A percentile compares a stretch with the other conserved stretches of the same genome.
phyloP scores from a whole-genome alignment of 1,284 basidiomycete species.

The Pyrrhoderma lamaoense region DNA sequence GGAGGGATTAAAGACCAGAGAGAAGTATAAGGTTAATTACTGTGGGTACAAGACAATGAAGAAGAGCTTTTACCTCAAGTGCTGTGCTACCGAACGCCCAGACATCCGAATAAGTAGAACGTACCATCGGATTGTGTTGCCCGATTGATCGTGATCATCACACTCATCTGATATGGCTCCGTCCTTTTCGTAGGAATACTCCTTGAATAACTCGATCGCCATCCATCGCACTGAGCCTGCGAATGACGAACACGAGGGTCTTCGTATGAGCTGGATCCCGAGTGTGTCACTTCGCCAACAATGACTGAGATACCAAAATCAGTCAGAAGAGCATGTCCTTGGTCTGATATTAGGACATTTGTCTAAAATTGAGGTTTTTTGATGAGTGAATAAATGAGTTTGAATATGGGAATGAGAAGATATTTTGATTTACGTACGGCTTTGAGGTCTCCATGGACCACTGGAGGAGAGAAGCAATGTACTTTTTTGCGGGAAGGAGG shows the following conservation, averaged over 20 bases:
- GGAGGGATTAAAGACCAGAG: no score
- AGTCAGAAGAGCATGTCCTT: conserved; percentile 13
- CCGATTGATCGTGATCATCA: background rate
- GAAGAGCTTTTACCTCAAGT: conserved; percentile 9
- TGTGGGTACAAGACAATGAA: background rate
- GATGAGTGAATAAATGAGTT: background rate
- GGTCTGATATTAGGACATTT: conserved; percentile 14
- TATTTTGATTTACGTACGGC: conserved; percentile 4
- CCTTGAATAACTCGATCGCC: conserved; percentile 14
- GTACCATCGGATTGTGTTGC: background rate
- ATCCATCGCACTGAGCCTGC: conserved; percentile 17
- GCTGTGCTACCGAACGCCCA: conserved; percentile 16
- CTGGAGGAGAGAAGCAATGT: conserved; percentile 15
- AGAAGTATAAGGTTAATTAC: background rate
- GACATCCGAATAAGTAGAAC: conserved; percentile 12
- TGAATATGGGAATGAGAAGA: background rate
- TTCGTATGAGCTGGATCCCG: background rate
- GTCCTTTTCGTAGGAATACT: background rate
- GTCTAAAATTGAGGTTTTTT: conserved; percentile 2
- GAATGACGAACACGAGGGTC: conserved; percentile 10
- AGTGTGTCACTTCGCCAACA: conserved; percentile 11
- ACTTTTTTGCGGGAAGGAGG: no score
- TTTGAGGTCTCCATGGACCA: conserved; percentile 18
- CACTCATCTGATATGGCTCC: background rate
- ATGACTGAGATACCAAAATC: conserved; percentile 17